These are phyloP conservation scores for Cladosporium sphaerospermum DNA, from an alignment of 2,329 filamentous ascomycete species.

Conservation along the genomic window DNA sequence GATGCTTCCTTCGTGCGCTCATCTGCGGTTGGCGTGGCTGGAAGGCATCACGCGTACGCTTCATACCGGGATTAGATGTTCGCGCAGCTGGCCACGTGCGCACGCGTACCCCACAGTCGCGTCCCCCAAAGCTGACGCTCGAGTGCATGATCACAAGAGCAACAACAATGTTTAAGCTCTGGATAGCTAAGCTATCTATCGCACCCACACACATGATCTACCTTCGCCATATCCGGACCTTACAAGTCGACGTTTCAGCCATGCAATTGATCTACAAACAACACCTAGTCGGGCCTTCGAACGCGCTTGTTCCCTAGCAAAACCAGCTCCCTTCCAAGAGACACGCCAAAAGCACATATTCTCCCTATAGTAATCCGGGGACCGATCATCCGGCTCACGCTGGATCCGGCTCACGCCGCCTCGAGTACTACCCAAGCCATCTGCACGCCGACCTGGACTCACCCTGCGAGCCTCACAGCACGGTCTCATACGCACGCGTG, in stretches of 20 bases:
- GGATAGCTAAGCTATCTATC: not conserved
- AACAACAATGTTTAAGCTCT: not conserved
- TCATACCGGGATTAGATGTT: not conserved
- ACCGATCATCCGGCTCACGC: conserved; percentile 54
- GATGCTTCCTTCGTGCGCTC: not conserved
- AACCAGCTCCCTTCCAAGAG: conserved; percentile 5
- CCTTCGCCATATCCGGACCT: not conserved
- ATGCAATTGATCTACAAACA: not conserved
- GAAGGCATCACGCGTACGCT: not conserved
- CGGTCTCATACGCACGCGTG: conserved; percentile 39
- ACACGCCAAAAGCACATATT: conserved; percentile 55
- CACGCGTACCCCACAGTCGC: not conserved
- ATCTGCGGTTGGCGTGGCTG: not conserved
- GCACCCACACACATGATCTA: not conserved
- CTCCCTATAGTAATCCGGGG: conserved; percentile 73
- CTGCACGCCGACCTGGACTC: conserved; percentile 8
- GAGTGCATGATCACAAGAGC: not conserved
- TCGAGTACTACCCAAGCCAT: conserved; percentile 26
- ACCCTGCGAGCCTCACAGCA: conserved; percentile 49
- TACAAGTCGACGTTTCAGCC: not conserved
- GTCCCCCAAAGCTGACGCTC: not conserved
- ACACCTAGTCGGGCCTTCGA: conserved; percentile 2
- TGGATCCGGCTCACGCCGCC: conserved; percentile 33
- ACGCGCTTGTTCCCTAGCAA: not conserved
- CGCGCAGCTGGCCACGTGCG: not conserved